Base-by-base conservation (phyloP, 345 rosid genomes). In the Linum tenue region DNA sequence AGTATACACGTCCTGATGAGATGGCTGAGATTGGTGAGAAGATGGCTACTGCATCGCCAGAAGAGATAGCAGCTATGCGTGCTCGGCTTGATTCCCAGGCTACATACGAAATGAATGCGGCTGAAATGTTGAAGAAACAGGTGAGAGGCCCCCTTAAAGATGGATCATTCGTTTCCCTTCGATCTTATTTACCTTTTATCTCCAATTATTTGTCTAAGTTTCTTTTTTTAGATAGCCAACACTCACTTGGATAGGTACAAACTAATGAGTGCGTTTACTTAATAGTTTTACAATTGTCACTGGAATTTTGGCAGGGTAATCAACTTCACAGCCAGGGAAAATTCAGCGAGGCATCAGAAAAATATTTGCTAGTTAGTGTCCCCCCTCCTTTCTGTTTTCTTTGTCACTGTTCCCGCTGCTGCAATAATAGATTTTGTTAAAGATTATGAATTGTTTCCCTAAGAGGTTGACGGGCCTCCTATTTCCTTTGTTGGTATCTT, bases 21-120 rank as follows among this genome's bases (percentile, higher is more conserved):
- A 86, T 95, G 86, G 86, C 96, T 43, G 84, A 95, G 80, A 89
- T 95, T 36, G 75, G 99, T 22, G 86, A 91, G 76, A 91, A 86
- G 82, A 82, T 91, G 88, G 92, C 92, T 0, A 87, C 84, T 53
- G 91, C 89, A 16, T 84, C 90, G 0, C 96, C 96, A 69, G 91
- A 87, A 72, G 96, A 89, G 77, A 78, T 90, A 35, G 94, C 96
- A 31, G 66, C 90, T 36, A 80, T 90, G 79, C 96, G 84, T 74
- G 79, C 89, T 5, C 95, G 78, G 15, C 83, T 82, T 3, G 91
- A 94, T 84, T 86, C 95, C 50, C 95, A 88, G 65, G 65, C 82
- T 17, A 81, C 77, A 62, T 90, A 90, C 61, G 82, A 88, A 62
- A 69, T 91, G 12, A 87, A 73, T 67, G 97, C 89, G 0, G 99